A percentile compares a stretch with the other conserved stretches of the same genome.
Evolutionary conservation across 208 protist species (phyloP).

Genomic region (Naegleria lovaniensis): DNA sequence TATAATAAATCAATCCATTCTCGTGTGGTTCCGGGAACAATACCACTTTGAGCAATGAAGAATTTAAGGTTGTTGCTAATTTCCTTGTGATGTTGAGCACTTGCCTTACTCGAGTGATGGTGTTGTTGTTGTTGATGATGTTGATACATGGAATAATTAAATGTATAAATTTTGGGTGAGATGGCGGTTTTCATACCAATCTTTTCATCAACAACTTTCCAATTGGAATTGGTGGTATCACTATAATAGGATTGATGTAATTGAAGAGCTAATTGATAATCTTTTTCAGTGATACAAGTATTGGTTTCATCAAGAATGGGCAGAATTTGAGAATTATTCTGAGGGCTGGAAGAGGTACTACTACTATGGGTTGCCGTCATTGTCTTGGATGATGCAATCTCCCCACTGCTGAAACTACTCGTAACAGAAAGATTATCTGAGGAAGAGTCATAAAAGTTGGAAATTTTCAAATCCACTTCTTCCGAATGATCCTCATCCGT

Average conservation of each 20-base stretch:
- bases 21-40: background rate
- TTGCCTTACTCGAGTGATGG: too few species aligned
- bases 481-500: too few species aligned
- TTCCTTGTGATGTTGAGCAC: too few species aligned
- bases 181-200: background rate
- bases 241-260: background rate
- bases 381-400: too few species aligned
- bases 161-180: background rate
- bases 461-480: too few species aligned
- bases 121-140: too few species aligned
- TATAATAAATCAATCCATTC: background rate
- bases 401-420: too few species aligned
- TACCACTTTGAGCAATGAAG: background rate
- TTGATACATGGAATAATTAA: background rate
- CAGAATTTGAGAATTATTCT: too few species aligned
- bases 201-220: background rate
- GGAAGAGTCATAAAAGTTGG: too few species aligned
- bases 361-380: background rate
- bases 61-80: background rate
- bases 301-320: background rate
- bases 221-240: background rate
- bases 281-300: background rate
- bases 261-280: background rate
- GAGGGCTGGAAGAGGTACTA: too few species aligned
- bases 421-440: too few species aligned